Evolutionary conservation across 208 protist species (phyloP).

Genomic region (Trypanosoma theileri): DNA sequence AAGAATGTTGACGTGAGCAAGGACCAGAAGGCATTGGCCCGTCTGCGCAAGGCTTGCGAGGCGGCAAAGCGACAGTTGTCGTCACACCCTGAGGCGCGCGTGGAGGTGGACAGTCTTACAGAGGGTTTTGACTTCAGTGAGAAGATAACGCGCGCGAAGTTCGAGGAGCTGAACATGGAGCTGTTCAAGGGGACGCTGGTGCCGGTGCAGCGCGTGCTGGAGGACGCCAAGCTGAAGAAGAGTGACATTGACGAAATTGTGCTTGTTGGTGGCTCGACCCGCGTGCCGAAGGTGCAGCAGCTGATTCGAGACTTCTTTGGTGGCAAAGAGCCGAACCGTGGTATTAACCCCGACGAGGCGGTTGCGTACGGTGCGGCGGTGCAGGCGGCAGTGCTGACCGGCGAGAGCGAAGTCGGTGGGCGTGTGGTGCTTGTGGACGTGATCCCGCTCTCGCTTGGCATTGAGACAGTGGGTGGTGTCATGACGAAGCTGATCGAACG

Average conservation of each 20-base stretch:
- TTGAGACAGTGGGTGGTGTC: slow-evolving; percentile 92
- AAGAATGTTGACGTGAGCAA: slow-evolving; percentile 71
- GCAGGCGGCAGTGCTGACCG: slow-evolving; percentile 94
- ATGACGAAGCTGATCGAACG: slow-evolving; percentile 92
- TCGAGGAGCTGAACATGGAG: slow-evolving; percentile 96
- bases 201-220: slow-evolving; percentile 86
- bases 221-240: slow-evolving; percentile 89
- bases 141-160: slow-evolving; percentile 97
- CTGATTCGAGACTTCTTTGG: slow-evolving; percentile 94
- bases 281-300: slow-evolving; percentile 98
- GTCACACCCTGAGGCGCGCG: slow-evolving; percentile 81
- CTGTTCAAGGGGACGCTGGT: slow-evolving; percentile 84
- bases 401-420: slow-evolving; percentile 68
- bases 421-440: slow-evolving; percentile 84
- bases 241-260: slow-evolving; percentile 92
- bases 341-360: slow-evolving; percentile 94
- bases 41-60: slow-evolving; percentile 88
- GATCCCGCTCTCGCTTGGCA: slow-evolving; percentile 94
- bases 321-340: slow-evolving; percentile 91
- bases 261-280: slow-evolving; percentile 95
- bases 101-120: slow-evolving; percentile 98
- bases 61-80: slow-evolving; percentile 98
- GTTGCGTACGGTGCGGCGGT: slow-evolving; percentile 95
- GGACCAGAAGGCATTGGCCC: slow-evolving; percentile 68
- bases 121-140: slow-evolving; percentile 97